A percentile compares a stretch with the other conserved stretches of the same genome.
Evolutionary conservation across 208 protist species (phyloP).

Genomic region (Crithidia expoeki): DNA sequence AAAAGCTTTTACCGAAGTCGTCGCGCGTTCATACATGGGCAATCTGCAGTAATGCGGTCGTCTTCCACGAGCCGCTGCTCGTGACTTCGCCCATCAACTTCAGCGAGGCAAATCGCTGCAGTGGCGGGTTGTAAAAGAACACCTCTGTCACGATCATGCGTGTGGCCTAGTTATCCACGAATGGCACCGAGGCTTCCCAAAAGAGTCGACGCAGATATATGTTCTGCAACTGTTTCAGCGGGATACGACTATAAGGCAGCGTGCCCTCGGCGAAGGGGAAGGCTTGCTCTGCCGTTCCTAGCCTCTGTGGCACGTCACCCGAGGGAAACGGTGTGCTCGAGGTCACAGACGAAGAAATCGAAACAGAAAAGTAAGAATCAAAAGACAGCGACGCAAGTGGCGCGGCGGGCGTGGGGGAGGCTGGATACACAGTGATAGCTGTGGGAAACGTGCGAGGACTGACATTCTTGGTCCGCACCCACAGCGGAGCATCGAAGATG

Average conservation of each 20-base stretch:
- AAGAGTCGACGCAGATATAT: conserved; percentile 22
- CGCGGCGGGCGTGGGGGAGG: background rate
- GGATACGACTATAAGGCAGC: conserved; percentile 13
- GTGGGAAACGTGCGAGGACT: background rate
- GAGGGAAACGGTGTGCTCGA: background rate
- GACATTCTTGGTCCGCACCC: conserved; percentile 1
- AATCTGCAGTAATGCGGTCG: conserved; percentile 8
- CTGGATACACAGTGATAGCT: background rate
- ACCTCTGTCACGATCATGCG: conserved; percentile 55
- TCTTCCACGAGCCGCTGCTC: conserved; percentile 36
- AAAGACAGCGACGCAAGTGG: background rate
- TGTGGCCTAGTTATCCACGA: conserved; percentile 54
- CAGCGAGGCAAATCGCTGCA: conserved; percentile 39
- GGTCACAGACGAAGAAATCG: background rate
- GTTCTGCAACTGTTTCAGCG: conserved; percentile 11
- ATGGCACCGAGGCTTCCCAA: conserved; percentile 26
- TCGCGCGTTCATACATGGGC: conserved; percentile 44
- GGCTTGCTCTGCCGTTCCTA: conserved; percentile 22
- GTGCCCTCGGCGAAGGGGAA: conserved; percentile 20
- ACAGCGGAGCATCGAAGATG: conserved; percentile 50
- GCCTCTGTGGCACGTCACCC: background rate
- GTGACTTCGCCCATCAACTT: conserved; percentile 55
- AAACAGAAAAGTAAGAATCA: background rate
- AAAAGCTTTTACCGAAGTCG: conserved; percentile 21
- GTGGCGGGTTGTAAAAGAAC: conserved; percentile 46